phyloP scores from a whole-genome alignment of 495 filamentous ascomycete species.

The Xylaria curta region DNA sequence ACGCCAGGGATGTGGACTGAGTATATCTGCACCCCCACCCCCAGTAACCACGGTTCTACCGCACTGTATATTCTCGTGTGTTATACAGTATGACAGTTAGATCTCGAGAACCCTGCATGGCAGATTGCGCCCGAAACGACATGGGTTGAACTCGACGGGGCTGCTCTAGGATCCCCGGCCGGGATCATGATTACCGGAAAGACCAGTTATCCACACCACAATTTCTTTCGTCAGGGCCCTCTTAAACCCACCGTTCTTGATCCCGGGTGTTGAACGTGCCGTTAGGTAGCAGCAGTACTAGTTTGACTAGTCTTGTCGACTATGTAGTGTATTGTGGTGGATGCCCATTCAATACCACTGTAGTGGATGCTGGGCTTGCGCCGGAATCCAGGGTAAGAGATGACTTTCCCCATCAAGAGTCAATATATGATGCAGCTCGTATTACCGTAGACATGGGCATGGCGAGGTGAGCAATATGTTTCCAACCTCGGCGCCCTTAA shows the following conservation, averaged over 20 bases:
- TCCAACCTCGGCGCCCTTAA: background rate
- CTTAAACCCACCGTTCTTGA: slow-evolving; percentile 14
- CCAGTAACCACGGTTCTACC: background rate
- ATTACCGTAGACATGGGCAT: background rate
- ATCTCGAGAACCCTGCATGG: slow-evolving; percentile 27
- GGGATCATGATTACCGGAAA: slow-evolving; percentile 12
- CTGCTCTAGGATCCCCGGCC: slow-evolving; percentile 15
- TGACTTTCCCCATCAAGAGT: background rate
- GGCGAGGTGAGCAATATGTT: background rate
- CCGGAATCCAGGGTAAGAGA: slow-evolving; percentile 3
- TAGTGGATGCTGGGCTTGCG: background rate
- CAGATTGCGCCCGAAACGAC: slow-evolving; percentile 26
- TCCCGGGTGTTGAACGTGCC: slow-evolving; percentile 23
- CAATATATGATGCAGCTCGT: slow-evolving; percentile 8
- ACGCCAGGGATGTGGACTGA: background rate
- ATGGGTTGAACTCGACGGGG: slow-evolving; percentile 15
- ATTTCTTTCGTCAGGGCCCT: slow-evolving; percentile 11
- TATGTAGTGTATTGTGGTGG: background rate
- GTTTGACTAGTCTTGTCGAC: background rate
- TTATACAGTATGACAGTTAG: slow-evolving; percentile 1
- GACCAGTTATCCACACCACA: slow-evolving; percentile 14
- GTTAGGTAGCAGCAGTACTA: slow-evolving; percentile 14
- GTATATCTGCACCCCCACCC: background rate
- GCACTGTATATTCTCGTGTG: slow-evolving; percentile 10
- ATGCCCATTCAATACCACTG: background rate